Evolutionary conservation across 164 flowering plant species (phyloP).

Genomic region (Stephania cephalantha): DNA sequence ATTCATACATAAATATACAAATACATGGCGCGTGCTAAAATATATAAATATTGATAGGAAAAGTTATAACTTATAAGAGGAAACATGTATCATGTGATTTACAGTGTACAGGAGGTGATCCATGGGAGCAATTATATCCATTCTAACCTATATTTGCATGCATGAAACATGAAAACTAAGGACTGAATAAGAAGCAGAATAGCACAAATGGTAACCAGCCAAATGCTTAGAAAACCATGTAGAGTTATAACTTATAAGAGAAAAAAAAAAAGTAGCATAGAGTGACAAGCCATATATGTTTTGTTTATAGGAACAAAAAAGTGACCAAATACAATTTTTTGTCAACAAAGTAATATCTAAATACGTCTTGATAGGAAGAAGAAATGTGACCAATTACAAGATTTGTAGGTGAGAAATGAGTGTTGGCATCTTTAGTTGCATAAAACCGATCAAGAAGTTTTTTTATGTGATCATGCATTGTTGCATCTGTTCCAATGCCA

Average conservation of each 20-base stretch:
- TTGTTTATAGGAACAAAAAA: too few species aligned
- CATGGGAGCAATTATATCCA: too few species aligned
- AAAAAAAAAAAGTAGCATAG: neutral
- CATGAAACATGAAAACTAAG: too few species aligned
- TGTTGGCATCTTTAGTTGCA: constrained; percentile 82
- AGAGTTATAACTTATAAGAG: too few species aligned
- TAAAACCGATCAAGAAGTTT: constrained; percentile 93
- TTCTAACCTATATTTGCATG: too few species aligned
- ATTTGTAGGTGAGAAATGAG: constrained; percentile 87
- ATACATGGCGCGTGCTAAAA: too few species aligned
- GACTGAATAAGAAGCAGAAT: neutral
- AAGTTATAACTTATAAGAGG: too few species aligned
- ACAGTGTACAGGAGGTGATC: too few species aligned
- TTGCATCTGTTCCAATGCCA: constrained; percentile 98
- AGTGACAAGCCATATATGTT: neutral
- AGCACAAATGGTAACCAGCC: neutral
- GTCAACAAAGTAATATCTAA: neutral
- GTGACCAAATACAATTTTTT: too few species aligned
- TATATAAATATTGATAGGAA: too few species aligned
- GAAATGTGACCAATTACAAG: constrained; percentile 41
- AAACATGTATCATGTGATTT: too few species aligned
- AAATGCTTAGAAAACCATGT: neutral
- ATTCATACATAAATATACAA: too few species aligned
- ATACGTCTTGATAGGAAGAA: neutral
- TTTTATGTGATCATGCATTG: constrained; percentile 99